Percentiles rank a stretch among this genome's conserved stretches.
Evolutionary conservation across 2,329 filamentous ascomycete species (phyloP).

Genomic region (Fusarium piperis): DNA sequence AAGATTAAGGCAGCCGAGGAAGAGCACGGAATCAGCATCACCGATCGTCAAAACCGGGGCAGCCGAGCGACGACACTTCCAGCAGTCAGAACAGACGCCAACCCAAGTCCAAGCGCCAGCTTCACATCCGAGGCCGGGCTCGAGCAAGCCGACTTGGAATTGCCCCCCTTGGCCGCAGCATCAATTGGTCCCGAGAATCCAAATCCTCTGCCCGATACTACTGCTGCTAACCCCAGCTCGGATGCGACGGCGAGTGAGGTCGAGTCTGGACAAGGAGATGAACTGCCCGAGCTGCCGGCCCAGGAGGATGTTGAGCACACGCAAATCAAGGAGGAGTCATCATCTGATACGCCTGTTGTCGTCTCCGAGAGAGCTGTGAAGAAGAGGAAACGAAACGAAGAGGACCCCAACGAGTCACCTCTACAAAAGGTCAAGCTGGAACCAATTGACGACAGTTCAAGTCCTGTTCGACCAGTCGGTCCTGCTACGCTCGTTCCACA

Average conservation of each 20-base stretch:
- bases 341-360: constrained; percentile 62
- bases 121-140: constrained; percentile 37
- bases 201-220: constrained; percentile 2
- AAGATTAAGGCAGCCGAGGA: constrained; percentile 56
- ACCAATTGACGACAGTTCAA: constrained; percentile 40
- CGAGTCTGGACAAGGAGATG: constrained; percentile 36
- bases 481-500: constrained; percentile 45
- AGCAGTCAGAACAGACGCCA: constrained; percentile 1
- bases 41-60: constrained; percentile 30
- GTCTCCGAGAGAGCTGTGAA: constrained; percentile 60
- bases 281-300: constrained; percentile 35
- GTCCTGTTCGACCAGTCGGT: constrained; percentile 39
- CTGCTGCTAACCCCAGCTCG: constrained; percentile 25
- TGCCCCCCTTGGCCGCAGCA: constrained; percentile 39
- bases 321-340: constrained; percentile 61
- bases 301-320: constrained; percentile 10
- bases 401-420: constrained; percentile 34
- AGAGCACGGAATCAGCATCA: constrained; percentile 47
- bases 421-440: constrained; percentile 56
- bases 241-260: constrained; percentile 45
- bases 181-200: constrained; percentile 23
- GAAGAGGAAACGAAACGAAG: constrained; percentile 55
- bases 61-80: constrained; percentile 16
- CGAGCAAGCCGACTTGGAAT: constrained; percentile 41
- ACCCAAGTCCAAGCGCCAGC: constrained; percentile 28